phyloP scores from a whole-genome alignment of 306 rosid genomes.

The Prunus persica region Prunus_persica_NCBIv2 NC_034014.1:27250501-27251000 shows the following conservation, averaged over 20 bases:
- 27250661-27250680: conserved; percentile 58
- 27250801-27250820: neutral
- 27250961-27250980: conserved; percentile 45
- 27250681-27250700: conserved; percentile 55
- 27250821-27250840: conserved; percentile 13
- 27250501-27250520: conserved; percentile 38
- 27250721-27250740: conserved; percentile 17
- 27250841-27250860: conserved; percentile 35
- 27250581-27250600: conserved; percentile 37
- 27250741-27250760: neutral
- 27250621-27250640: conserved; percentile 74
- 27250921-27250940: conserved; percentile 86
- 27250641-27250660: conserved; percentile 71
- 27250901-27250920: conserved; percentile 84
- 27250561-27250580: conserved; percentile 31
- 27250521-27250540: conserved; percentile 48
- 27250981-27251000: conserved; percentile 17
- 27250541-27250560: conserved; percentile 45
- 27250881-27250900: conserved; percentile 66
- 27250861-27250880: conserved; percentile 65
- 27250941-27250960: conserved; percentile 89
- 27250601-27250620: conserved; percentile 66
- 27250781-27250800: neutral
- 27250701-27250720: conserved; percentile 12
- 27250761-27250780: neutral